Percentiles rank a stretch among this genome's conserved stretches.
Conservation (phyloP, 345 rosid species). For the Angophora floribunda region DNA sequence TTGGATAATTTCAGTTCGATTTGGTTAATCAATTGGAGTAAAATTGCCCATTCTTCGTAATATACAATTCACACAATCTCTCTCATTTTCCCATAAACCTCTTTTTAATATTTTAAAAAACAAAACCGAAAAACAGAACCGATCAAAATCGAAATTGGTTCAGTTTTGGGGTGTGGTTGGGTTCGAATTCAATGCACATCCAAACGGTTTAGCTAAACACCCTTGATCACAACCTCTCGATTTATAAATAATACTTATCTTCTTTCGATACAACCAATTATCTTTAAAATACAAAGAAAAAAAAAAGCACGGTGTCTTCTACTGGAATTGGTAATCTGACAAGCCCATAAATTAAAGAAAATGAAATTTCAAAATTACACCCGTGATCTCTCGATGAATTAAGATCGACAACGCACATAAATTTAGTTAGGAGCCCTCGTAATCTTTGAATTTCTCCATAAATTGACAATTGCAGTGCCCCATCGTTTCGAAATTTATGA, state of each 20-base stretch:
- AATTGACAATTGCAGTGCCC: background rate
- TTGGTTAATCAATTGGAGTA: too few species aligned
- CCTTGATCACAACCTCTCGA: background rate
- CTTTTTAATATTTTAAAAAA: too few species aligned
- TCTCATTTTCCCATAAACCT: too few species aligned
- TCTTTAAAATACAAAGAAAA: background rate
- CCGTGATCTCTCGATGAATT: too few species aligned
- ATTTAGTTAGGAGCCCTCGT: too few species aligned
- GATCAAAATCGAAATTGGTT: rapidly evolving
- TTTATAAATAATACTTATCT: background rate
- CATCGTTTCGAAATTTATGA: background rate
- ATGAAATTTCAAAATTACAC: background rate
- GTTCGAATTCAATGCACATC: too few species aligned
- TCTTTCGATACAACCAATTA: background rate
- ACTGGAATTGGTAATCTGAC: background rate
- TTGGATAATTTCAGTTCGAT: rapidly evolving
- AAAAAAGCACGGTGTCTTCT: background rate
- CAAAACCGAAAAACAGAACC: rapidly evolving
- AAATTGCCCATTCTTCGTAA: too few species aligned
- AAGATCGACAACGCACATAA: too few species aligned
- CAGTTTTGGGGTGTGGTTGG: rapidly evolving
- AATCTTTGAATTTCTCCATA: too few species aligned
- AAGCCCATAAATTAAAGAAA: background rate
- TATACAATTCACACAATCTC: too few species aligned
- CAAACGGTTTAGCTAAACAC: too few species aligned